These are phyloP conservation scores for Flaveria linearis DNA, from an alignment of 129 eudicot genomes.

Conservation along the genomic window DNA sequence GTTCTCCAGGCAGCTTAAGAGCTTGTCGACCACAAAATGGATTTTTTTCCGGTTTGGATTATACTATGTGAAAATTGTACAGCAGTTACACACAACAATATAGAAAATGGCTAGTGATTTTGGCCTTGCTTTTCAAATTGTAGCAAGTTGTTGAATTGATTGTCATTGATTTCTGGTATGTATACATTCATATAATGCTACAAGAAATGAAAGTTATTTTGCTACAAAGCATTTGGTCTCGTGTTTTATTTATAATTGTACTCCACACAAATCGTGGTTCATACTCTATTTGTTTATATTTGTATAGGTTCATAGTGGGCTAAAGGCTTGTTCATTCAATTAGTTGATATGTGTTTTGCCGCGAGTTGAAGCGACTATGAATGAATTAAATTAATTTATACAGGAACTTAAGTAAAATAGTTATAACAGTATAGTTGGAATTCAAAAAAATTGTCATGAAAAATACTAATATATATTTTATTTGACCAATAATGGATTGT, in stretches of 20 bases:
- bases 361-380: too few species aligned
- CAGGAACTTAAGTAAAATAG: too few species aligned
- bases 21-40: constrained; percentile 7
- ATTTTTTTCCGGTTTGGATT: not conserved
- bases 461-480: too few species aligned
- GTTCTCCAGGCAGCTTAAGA: constrained; percentile 55
- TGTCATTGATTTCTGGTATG: constrained; percentile 29
- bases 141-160: constrained; percentile 33
- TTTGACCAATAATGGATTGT: too few species aligned
- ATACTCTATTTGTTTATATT: too few species aligned
- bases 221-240: constrained; percentile 2
- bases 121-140: constrained; percentile 33
- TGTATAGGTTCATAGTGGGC: too few species aligned
- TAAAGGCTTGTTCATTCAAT: too few species aligned
- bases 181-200: constrained; percentile 36
- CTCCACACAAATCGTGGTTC: not conserved
- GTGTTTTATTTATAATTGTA: not conserved
- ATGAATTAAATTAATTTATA: too few species aligned
- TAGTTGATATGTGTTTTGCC: too few species aligned
- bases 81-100: constrained; percentile 38
- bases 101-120: constrained; percentile 26
- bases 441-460: too few species aligned
- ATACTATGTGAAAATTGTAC: constrained; percentile 48
- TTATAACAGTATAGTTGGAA: too few species aligned
- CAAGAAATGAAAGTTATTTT: constrained; percentile 35